Evolutionary conservation across 129 eudicot genomes (phyloP).

Genomic region (Artemisia argyi): DNA sequence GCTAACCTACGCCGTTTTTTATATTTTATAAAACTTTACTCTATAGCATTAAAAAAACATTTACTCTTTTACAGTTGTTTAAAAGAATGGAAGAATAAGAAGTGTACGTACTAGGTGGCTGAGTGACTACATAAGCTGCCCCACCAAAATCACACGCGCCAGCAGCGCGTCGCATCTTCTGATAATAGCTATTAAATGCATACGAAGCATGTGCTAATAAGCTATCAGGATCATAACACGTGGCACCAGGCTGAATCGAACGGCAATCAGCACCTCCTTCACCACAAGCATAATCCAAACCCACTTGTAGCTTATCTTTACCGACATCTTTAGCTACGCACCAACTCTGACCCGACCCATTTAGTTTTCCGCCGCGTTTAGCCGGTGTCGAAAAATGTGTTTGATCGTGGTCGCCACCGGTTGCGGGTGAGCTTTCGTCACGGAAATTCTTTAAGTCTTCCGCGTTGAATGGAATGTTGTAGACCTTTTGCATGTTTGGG

Average conservation of each 20-base stretch:
- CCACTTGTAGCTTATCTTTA: conserved; percentile 65
- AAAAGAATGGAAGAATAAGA: not conserved
- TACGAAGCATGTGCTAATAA: conserved; percentile 82
- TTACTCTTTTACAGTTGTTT: no score
- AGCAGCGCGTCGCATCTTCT: conserved; percentile 69
- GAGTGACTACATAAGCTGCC: conserved; percentile 60
- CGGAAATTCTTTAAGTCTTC: conserved; percentile 49
- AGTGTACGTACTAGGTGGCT: conserved; percentile 72
- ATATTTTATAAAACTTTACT: not conserved
- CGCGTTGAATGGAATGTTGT: conserved; percentile 65
- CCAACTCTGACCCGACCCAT: conserved; percentile 64
- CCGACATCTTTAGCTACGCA: conserved; percentile 83
- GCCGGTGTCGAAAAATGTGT: conserved; percentile 38
- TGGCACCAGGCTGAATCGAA: conserved; percentile 84
- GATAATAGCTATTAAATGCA: conserved; percentile 92
- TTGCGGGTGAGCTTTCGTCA: conserved; percentile 33
- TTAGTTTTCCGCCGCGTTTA: conserved; percentile 14
- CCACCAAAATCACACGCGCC: conserved; percentile 78
- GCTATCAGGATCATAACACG: conserved; percentile 89
- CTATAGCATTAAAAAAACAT: no score
- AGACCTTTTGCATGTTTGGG: conserved; percentile 70
- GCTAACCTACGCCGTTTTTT: not conserved
- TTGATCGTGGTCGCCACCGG: conserved; percentile 31
- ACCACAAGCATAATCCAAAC: conserved; percentile 92
- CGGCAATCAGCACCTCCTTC: conserved; percentile 95